Base-by-base conservation (phyloP, 164 flowering plant genomes). In the Nymphaea thermarum region DNA sequence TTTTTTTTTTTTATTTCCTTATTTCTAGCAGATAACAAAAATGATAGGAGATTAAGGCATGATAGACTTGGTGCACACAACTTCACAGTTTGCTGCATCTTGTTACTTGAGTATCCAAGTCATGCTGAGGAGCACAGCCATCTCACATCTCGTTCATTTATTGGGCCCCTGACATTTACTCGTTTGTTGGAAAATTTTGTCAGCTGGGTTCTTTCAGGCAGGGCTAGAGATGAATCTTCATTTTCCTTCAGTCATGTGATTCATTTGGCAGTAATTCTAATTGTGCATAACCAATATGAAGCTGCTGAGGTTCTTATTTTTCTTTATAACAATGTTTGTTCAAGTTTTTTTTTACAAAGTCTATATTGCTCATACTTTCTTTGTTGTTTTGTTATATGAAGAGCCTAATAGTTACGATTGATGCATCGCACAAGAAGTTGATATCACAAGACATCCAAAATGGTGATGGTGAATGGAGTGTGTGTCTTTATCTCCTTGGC, bases 131-230 rank as follows among this genome's bases (percentile, higher is more conserved):
- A 73, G 15, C 72, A 64, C 6, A 74, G 43, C 68, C 68, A 68
- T 61, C 78, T 76, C 44, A 80, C 82, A 74, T 77, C 71, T 43
- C 74, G 65, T 66, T 66, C 43, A 59, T 82, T 94, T 70, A 86
- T 84, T 53, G 71, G 72, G 74, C 84, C 88, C 55, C 73, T 75
- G 42, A 76, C 69, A 43, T 66, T 87, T 65, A 70, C 73, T 68
- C 66, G 68, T 74, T 74, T 77, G 17, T 80, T 79, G 43, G 72
- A 70, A 60, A 78, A 79, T 62, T 86, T 91, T 68, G 80, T 75
- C 60, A 83, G 95, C 84, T 89, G 91, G 96, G 80, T 91, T 67
- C 77, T 88, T 44, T 85, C 85, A 83, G 95, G 97, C 44, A 71
- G 67, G 17, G 72, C 76, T 62, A 83, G 83, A 12, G 83, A 84